Evolutionary conservation across 371 early-diverging fungal genomes (phyloP).

Genomic region (Phascolomyces articulosus): DNA sequence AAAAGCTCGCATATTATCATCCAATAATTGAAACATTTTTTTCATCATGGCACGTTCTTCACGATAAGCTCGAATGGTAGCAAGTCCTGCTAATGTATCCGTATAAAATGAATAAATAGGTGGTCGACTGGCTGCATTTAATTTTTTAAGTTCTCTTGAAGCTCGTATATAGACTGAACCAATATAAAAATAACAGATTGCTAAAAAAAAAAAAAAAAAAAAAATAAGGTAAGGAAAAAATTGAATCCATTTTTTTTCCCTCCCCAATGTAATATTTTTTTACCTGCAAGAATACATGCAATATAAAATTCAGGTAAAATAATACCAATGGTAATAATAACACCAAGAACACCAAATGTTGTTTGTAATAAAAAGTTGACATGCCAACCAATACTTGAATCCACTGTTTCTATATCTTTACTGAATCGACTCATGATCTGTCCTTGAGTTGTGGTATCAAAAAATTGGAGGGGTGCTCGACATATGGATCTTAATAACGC

Average conservation of each 20-base stretch:
- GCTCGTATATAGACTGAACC: constrained; percentile 60
- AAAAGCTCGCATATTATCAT: constrained; percentile 78
- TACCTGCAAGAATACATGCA: constrained; percentile 38
- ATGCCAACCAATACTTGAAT: constrained; percentile 70
- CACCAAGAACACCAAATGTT: constrained; percentile 62
- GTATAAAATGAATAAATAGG: constrained; percentile 58
- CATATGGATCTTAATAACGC: constrained; percentile 62
- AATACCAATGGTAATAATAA: constrained; percentile 68
- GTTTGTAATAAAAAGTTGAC: constrained; percentile 73
- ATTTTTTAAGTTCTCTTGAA: constrained; percentile 54
- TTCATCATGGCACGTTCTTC: constrained; percentile 46
- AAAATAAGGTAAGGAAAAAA: not conserved
- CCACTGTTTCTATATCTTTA: constrained; percentile 84
- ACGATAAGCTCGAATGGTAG: constrained; percentile 59
- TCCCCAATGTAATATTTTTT: too few relatives aligned
- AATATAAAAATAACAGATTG: constrained; percentile 36
- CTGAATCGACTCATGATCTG: constrained; percentile 89
- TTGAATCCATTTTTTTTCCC: too few relatives aligned
- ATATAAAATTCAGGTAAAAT: constrained; percentile 67
- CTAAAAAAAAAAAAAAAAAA: constrained; percentile 12
- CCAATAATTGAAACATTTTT: constrained; percentile 52
- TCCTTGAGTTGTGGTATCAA: constrained; percentile 86
- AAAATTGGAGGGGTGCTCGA: constrained; percentile 79
- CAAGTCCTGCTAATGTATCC: constrained; percentile 55
- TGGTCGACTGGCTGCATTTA: constrained; percentile 52